These are phyloP conservation scores for Coprinopsis sp. DNA, from an alignment of 768 basidiomycete species.

Conservation along the genomic window DNA sequence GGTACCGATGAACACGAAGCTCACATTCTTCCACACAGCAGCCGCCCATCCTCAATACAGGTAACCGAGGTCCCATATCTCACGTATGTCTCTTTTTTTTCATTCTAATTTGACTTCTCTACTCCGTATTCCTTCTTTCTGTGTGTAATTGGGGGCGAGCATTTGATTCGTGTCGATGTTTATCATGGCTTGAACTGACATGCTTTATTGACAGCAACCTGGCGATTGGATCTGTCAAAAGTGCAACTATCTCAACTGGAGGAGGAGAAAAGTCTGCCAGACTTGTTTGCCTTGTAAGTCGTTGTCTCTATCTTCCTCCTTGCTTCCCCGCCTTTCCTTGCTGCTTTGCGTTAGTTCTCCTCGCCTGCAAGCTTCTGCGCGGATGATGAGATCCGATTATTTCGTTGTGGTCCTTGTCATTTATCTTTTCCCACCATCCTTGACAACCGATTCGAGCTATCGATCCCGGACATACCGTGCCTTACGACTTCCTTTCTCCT, in stretches of 20 bases:
- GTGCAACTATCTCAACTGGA: conserved; percentile 87
- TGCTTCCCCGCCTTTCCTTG: conserved; percentile 6
- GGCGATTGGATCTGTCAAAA: conserved; percentile 81
- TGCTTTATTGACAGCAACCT: too few species aligned
- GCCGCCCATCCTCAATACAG: conserved; percentile 85
- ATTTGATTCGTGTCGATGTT: too few species aligned
- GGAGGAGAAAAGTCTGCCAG: conserved; percentile 84
- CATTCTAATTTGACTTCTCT: conserved; percentile 9
- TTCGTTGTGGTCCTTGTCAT: too few species aligned
- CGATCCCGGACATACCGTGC: too few species aligned
- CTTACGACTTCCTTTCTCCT: too few species aligned
- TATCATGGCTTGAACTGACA: too few species aligned
- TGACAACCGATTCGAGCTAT: too few species aligned
- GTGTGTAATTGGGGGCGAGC: too few species aligned
- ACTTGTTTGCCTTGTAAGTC: conserved; percentile 81
- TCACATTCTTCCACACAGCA: conserved; percentile 39
- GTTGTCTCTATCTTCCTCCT: conserved; percentile 18
- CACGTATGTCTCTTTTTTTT: conserved; percentile 51
- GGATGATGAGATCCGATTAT: too few species aligned
- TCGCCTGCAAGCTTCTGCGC: too few species aligned
- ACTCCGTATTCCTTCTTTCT: conserved; percentile 9
- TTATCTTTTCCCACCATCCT: too few species aligned
- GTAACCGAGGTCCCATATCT: conserved; percentile 83
- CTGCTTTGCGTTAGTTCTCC: too few species aligned
- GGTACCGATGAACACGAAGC: background rate